A percentile compares a stretch with the other conserved stretches of the same genome.
phyloP scores from a whole-genome alignment of 306 rosid species.

The Cucumis sativus region DNA sequence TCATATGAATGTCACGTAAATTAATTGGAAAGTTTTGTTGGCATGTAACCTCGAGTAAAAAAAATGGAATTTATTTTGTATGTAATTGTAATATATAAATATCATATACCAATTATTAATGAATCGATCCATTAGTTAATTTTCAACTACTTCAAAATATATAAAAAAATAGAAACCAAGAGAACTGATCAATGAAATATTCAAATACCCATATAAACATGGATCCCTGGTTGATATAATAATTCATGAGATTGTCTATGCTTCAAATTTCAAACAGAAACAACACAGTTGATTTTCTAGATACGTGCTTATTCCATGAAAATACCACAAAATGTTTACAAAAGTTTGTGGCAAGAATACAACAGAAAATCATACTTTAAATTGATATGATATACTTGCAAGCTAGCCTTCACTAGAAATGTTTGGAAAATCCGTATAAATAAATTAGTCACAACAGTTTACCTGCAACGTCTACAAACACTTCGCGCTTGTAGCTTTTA shows the following conservation, averaged over 20 bases:
- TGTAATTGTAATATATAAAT: background rate
- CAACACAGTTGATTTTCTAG: background rate
- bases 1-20: background rate
- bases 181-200: background rate
- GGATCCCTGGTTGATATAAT: background rate
- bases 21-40: too few species aligned
- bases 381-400: background rate
- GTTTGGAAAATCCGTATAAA: constrained; percentile 1
- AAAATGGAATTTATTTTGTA: background rate
- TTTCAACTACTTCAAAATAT: background rate
- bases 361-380: background rate
- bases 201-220: background rate
- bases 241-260: background rate
- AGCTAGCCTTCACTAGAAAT: background rate
- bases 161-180: background rate
- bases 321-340: background rate
- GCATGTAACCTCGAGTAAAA: too few species aligned
- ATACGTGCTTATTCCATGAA: background rate
- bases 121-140: background rate
- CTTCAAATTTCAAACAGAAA: background rate
- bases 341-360: background rate
- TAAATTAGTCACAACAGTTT: constrained; percentile 19
- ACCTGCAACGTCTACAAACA: constrained; percentile 95
- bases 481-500: constrained; percentile 60
- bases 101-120: background rate